phyloP scores from a whole-genome alignment of 768 basidiomycete genomes.

The Austroboletus festivus region DNA sequence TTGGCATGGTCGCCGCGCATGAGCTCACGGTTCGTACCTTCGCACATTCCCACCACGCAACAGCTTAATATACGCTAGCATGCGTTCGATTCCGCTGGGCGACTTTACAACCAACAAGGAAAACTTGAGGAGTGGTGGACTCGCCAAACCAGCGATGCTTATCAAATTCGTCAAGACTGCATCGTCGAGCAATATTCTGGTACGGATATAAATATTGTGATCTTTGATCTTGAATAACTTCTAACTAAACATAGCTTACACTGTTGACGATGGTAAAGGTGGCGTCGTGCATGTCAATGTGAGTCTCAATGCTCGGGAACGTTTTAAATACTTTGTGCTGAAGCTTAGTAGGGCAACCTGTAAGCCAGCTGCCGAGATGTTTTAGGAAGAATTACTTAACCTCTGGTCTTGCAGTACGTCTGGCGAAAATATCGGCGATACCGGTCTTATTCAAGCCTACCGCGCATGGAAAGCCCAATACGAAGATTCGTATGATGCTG shows the following conservation, averaged over 20 bases:
- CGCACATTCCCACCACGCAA: neutral
- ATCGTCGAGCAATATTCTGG: conserved; percentile 91
- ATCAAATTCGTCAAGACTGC: conserved; percentile 79
- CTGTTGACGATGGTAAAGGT: conserved; percentile 82
- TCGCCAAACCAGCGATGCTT: conserved; percentile 78
- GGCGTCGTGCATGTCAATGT: conserved; percentile 84
- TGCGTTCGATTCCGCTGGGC: conserved; percentile 86
- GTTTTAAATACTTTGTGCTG: neutral
- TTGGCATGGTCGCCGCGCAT: conserved; percentile 90
- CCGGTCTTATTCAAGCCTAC: conserved; percentile 80
- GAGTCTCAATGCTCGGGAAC: conserved; percentile 17
- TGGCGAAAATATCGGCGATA: conserved; percentile 90
- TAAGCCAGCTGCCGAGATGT: conserved; percentile 32
- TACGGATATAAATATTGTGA: no score
- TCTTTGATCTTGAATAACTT: no score
- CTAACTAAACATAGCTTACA: conserved; percentile 53
- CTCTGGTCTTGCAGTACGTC: conserved; percentile 58
- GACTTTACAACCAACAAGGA: conserved; percentile 88
- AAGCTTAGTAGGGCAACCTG: conserved; percentile 62
- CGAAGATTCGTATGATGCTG: conserved; percentile 51
- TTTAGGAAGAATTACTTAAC: conserved; percentile 6
- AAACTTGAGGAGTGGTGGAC: conserved; percentile 93
- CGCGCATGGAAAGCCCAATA: conserved; percentile 88
- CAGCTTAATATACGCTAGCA: conserved; percentile 45
- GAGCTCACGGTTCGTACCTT: conserved; percentile 70